Base-by-base conservation (phyloP, 495 filamentous ascomycete species). In the Xylaria longipes region DNA sequence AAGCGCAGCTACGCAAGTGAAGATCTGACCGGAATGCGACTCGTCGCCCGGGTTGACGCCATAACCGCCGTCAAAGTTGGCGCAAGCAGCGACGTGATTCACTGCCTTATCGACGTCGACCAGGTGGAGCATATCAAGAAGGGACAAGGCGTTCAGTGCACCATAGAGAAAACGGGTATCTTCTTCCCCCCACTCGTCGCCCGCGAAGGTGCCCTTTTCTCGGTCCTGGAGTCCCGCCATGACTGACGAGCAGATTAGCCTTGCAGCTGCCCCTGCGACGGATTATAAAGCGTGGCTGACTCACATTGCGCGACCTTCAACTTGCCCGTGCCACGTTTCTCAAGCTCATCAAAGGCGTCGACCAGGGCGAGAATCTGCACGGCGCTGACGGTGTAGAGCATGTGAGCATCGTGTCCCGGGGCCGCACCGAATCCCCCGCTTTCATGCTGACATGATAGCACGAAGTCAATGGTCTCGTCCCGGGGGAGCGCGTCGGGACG, bases 161-260 rank as follows among this genome's bases (percentile, higher is more conserved):
- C 91, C 91, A 78, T 95, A 98, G 5, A 98, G 85, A 79, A 99
- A 99, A 15, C 96, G 89, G 8, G 97, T 98, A 81, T 99, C 96
- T 65, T 89, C 89, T 82, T 99, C 96, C 11, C 97, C 96, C 94
- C 94, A 99, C 80, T 97, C 90, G 73, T 98, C 97, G 50, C 96
- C 96, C 72, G 90, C 89, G 78, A 99, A 98, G 1, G 90, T 93
- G 70, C 96, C 96, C 33, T 91, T 93, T 73, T 92, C 83, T 3
- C 81, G 84, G 74, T 97, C 89, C 76, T 99, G 96, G 67, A 97
- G 86, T 67, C 82, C 82, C 52, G 94, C 91, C 72, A 99, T 93
- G 84, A 90, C 94, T 97, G 74, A 48, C 7, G 31, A 35, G 50
- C 45, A 27, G 22, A 39, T 72, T 45, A 65, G 63, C 17, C 6